phyloP scores from a whole-genome alignment of 164 flowering plant species.

The Chloranthus sessilifolius region DNA sequence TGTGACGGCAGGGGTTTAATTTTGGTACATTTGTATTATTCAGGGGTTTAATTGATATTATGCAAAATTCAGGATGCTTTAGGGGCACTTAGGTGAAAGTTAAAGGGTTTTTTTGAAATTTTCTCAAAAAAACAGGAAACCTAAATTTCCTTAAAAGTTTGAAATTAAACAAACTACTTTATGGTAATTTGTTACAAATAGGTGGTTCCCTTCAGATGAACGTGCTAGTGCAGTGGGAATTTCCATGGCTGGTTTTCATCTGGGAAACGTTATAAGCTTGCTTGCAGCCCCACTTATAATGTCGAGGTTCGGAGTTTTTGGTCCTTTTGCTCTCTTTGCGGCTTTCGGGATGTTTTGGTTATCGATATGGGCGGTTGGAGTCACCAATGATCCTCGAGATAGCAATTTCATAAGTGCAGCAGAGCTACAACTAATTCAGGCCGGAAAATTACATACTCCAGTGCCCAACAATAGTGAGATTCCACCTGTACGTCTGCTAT shows the following conservation, averaged over 20 bases:
- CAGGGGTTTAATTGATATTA: no score
- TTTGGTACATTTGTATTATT: no score
- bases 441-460: not conserved
- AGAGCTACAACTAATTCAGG: not conserved
- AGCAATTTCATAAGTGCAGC: not conserved
- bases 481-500: not conserved
- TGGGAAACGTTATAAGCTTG: constrained; percentile 2
- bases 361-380: not conserved
- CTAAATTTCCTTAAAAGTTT: no score
- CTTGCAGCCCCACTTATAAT: not conserved
- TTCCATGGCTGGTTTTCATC: constrained; percentile 4
- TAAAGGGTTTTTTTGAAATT: no score
- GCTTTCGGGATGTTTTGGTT: not conserved
- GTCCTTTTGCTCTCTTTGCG: constrained; percentile 3
- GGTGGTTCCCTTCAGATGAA: constrained; percentile 1
- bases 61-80: no score
- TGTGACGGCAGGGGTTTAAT: no score
- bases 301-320: not conserved
- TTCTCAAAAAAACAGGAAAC: no score
- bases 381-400: constrained; percentile 3
- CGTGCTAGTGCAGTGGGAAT: constrained; percentile 7
- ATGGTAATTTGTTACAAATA: no score
- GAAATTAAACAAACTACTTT: no score
- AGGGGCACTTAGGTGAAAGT: no score
- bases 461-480: not conserved